phyloP scores from a whole-genome alignment of 768 basidiomycete genomes.

The Exsudoporus frostii region DNA sequence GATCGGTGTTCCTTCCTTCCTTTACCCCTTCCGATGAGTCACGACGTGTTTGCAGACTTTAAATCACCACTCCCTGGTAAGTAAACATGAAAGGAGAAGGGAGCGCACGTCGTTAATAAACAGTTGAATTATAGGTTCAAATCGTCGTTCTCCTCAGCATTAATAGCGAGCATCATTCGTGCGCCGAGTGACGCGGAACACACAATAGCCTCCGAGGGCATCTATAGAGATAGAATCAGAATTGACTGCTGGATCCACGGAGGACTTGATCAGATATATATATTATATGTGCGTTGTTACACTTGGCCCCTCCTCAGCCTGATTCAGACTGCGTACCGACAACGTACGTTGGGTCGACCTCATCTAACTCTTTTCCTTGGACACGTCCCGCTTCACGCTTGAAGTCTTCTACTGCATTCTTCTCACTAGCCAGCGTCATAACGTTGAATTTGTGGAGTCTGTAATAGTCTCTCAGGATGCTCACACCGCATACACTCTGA shows the following conservation, averaged over 20 bases:
- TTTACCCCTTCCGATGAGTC: background rate
- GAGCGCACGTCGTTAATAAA: no score
- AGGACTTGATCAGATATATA: background rate
- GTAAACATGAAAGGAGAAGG: no score
- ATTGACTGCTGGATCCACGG: background rate
- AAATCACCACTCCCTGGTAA: no score
- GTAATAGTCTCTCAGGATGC: constrained; percentile 72
- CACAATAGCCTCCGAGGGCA: no score
- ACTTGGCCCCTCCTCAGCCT: background rate
- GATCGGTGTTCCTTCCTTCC: background rate
- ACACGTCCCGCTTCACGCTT: constrained; percentile 34
- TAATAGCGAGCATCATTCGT: no score
- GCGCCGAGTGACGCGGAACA: no score
- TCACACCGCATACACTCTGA: constrained; percentile 73
- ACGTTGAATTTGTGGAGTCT: constrained; percentile 74
- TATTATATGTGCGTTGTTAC: background rate
- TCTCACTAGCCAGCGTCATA: constrained; percentile 61
- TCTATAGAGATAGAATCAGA: no score
- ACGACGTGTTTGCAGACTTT: no score
- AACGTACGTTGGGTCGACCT: background rate
- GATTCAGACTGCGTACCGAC: background rate
- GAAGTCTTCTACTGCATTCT: constrained; percentile 37
- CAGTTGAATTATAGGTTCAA: no score
- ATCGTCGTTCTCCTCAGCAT: no score
- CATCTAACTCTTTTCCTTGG: constrained; percentile 15